Evolutionary conservation across 2,329 filamentous ascomycete species (phyloP).

Genomic region (Fusarium papillatum): DNA sequence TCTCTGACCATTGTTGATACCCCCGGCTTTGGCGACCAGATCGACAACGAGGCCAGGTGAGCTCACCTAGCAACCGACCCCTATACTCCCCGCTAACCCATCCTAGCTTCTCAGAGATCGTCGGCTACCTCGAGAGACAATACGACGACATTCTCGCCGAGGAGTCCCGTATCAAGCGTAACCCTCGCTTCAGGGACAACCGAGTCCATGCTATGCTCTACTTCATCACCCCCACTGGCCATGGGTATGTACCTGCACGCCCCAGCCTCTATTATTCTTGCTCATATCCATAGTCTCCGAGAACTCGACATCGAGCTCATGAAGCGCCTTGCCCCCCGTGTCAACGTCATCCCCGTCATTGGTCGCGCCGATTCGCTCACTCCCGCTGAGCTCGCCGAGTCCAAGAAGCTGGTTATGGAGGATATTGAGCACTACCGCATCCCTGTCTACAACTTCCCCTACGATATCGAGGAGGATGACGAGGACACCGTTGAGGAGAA

Average conservation of each 20-base stretch:
- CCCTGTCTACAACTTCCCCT: constrained; percentile 99
- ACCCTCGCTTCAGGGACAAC: constrained; percentile 99
- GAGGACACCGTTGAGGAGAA: constrained; percentile 99
- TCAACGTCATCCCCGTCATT: constrained; percentile 99
- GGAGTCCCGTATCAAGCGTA: constrained; percentile 99
- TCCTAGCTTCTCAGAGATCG: constrained; percentile 92
- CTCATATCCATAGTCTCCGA: constrained; percentile 77
- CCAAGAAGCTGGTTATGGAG: constrained; percentile 99
- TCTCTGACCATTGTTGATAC: constrained; percentile 99
- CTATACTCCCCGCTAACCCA: constrained; percentile 19
- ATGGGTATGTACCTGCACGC: constrained; percentile 73
- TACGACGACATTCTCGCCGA: constrained; percentile 99
- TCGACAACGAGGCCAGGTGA: constrained; percentile 98
- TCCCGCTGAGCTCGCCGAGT: constrained; percentile 95
- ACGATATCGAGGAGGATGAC: constrained; percentile 99
- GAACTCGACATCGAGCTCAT: constrained; percentile 99
- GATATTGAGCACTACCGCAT: constrained; percentile 99
- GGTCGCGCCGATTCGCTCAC: constrained; percentile 98
- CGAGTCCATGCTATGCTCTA: constrained; percentile 98
- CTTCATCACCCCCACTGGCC: constrained; percentile 98
- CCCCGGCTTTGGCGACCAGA: constrained; percentile 97
- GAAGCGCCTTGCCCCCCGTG: constrained; percentile 97
- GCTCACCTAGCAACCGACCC: constrained; percentile 32
- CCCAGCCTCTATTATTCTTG: neutral
- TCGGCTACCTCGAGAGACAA: constrained; percentile 98